Base-by-base conservation (phyloP, 2,329 filamentous ascomycete species). In the Nemania sp. region DNA sequence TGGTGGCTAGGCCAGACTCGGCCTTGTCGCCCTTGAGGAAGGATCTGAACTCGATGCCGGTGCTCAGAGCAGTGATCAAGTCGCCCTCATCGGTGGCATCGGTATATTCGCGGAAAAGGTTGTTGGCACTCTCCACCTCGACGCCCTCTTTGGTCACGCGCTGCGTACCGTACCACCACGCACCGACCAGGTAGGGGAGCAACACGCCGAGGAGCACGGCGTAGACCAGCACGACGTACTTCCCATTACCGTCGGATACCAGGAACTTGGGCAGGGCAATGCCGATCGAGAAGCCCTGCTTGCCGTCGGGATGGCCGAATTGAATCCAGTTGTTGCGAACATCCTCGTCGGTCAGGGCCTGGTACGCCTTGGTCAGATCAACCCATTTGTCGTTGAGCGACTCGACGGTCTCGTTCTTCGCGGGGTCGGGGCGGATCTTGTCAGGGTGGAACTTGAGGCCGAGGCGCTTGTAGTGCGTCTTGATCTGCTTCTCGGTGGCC, bases 121-220 rank as follows among this genome's bases (percentile, higher is more conserved):
- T 92, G 72, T 95, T 95, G 64, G 95, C 92, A 72, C 90, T 97
- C 69, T 94, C 90, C 70, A 97, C 88, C 50, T 96, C 80, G 22
- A 97, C 89, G 64, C 90, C 91, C 73, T 99, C 95, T 75, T 93
- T 95, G 31, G 94, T 97, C 73, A 90, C 84, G 65, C 87, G 84
- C 73, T 96, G 93, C 28, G 91, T 95, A 56, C 95, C 94, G 70
- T 99, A 99, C 94, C 94, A 99, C 94, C 94, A 99, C 54, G 89
- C 91, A 42, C 94, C 94, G 51, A 99, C 93, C 42, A 94, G 79
- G 71, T 95, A 99, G 2, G 94, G 94, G 47, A 99, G 79, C 56
- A 97, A 77, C 57, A 97, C 90, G 50, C 93, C 94, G 46, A 99
- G 85, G 33, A 97, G 81, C 28, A 88, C 74, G 31, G 91, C 92